phyloP scores from a whole-genome alignment of 176 grass and related monocot species.

The Oryza australiensis region DNA sequence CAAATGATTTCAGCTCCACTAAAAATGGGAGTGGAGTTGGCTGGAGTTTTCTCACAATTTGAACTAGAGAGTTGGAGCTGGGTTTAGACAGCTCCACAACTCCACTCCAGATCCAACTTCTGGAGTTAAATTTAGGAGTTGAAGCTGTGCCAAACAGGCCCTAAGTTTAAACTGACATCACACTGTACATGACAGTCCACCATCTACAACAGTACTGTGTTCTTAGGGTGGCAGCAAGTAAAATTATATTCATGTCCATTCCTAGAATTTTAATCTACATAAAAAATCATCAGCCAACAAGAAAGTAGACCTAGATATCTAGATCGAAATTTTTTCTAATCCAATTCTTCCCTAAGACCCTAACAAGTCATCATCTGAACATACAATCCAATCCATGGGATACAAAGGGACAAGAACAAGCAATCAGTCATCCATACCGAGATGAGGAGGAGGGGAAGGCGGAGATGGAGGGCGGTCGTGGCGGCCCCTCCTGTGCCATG shows the following conservation, averaged over 20 bases:
- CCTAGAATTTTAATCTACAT: background rate
- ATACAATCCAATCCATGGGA: background rate
- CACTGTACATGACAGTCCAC: background rate
- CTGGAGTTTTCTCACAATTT: too few relatives aligned
- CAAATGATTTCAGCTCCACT: too few relatives aligned
- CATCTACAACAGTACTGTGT: background rate
- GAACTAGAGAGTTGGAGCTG: too few relatives aligned
- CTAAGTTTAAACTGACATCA: background rate
- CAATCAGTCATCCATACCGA: conserved; percentile 25
- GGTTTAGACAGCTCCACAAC: too few relatives aligned
- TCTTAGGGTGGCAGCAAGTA: background rate
- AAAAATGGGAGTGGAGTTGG: too few relatives aligned
- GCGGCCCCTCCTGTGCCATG: background rate
- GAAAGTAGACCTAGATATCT: background rate
- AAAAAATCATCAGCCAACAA: background rate
- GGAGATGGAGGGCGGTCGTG: background rate
- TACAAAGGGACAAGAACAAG: background rate
- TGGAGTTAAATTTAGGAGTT: too few relatives aligned
- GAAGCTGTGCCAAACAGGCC: too few relatives aligned
- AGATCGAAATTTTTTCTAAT: background rate
- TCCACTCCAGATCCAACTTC: too few relatives aligned
- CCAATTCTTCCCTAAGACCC: background rate
- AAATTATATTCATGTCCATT: background rate
- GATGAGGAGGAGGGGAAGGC: conserved; percentile 8
- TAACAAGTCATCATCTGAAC: background rate